Conservation (phyloP, 371 early-diverging fungal genomes). For the Gilbertella persicaria region DNA sequence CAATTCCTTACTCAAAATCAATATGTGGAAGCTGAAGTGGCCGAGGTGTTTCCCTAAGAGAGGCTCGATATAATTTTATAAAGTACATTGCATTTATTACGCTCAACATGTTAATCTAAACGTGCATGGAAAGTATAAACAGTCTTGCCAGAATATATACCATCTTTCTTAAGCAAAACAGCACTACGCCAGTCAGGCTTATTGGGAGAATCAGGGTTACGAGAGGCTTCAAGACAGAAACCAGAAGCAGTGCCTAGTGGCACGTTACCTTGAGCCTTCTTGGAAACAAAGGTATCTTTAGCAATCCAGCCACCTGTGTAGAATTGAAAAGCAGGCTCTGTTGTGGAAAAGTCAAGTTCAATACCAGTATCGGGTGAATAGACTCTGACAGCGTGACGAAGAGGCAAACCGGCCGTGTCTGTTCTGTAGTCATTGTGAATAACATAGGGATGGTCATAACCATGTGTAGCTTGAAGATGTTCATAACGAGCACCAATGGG, state of each 20-base stretch:
- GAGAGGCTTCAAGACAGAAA: conserved; percentile 70
- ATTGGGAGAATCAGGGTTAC: conserved; percentile 72
- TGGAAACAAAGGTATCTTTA: conserved; percentile 31
- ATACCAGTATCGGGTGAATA: conserved; percentile 66
- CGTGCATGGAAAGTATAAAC: conserved; percentile 50
- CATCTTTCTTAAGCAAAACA: conserved; percentile 50
- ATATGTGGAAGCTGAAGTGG: too few relatives aligned
- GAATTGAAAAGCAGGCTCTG: conserved; percentile 76
- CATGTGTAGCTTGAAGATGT: conserved; percentile 37
- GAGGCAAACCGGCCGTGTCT: conserved; percentile 38
- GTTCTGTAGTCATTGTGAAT: conserved; percentile 43
- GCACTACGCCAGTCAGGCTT: conserved; percentile 53
- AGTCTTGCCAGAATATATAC: conserved; percentile 50
- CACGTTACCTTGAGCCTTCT: conserved; percentile 35
- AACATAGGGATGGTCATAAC: conserved; percentile 71
- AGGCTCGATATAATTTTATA: too few relatives aligned
- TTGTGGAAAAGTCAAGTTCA: conserved; percentile 56
- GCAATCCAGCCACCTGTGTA: conserved; percentile 72
- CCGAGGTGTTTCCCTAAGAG: too few relatives aligned
- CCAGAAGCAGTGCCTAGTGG: conserved; percentile 49
- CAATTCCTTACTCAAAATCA: too few relatives aligned
- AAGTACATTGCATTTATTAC: too few relatives aligned
- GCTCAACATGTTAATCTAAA: conserved; percentile 13
- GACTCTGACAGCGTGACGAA: conserved; percentile 46
- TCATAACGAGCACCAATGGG: conserved; percentile 47